Percentiles rank a stretch among this genome's conserved stretches.
Conservation (phyloP, 2,329 filamentous ascomycete genomes). For the Exophiala calicioides region DNA sequence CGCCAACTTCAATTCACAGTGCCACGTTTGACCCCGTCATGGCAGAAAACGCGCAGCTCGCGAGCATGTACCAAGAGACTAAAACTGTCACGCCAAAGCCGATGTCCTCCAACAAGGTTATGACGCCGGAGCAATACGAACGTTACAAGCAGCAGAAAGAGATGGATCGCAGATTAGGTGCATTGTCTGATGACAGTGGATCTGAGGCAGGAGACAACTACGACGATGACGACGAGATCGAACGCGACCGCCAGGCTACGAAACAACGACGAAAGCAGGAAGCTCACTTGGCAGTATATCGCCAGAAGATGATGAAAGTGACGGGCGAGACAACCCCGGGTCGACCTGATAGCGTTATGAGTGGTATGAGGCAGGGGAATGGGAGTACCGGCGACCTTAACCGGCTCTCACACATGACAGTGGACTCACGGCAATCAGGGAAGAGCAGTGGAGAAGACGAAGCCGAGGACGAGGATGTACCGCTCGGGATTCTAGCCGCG, state of each 20-base stretch:
- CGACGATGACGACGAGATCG: conserved; percentile 76
- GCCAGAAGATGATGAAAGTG: conserved; percentile 96
- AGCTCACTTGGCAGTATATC: conserved; percentile 83
- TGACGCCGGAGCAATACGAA: conserved; percentile 88
- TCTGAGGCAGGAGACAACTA: conserved; percentile 64
- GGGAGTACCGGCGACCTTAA: conserved; percentile 29
- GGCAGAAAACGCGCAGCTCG: conserved; percentile 46
- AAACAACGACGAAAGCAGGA: conserved; percentile 84
- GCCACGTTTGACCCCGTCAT: conserved; percentile 40
- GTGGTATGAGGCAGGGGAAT: conserved; percentile 8
- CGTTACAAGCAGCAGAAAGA: conserved; percentile 69
- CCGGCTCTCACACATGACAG: conserved; percentile 38
- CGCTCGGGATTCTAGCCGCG: conserved; percentile 80
- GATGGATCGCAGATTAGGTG: conserved; percentile 62
- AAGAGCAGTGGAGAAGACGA: conserved; percentile 49
- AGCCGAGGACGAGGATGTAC: conserved; percentile 85
- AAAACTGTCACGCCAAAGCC: conserved; percentile 34
- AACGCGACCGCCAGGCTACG: conserved; percentile 70
- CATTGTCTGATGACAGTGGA: conserved; percentile 49
- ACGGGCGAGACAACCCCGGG: conserved; percentile 75
- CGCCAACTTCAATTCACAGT: conserved; percentile 20
- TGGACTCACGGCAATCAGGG: conserved; percentile 40
- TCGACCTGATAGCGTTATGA: conserved; percentile 20
- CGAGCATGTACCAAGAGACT: conserved; percentile 47
- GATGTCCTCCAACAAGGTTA: conserved; percentile 67